phyloP scores from a whole-genome alignment of 805 yeast species.

The Sugiyamaella lignohabitans region DNA sequence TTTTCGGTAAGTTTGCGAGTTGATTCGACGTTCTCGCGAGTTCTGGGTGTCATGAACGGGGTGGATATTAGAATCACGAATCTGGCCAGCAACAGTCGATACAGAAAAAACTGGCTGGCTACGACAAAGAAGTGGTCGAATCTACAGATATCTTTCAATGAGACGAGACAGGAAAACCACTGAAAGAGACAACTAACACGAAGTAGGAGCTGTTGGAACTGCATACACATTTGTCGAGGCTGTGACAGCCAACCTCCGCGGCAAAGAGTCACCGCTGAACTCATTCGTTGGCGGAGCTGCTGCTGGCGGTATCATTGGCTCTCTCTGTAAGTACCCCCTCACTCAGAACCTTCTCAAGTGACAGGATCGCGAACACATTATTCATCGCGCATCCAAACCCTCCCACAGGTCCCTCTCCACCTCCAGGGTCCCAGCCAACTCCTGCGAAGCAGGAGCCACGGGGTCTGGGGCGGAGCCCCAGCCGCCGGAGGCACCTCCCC shows the following conservation, averaged over 20 bases:
- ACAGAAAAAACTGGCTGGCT: too few relatives aligned
- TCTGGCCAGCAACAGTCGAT: too few relatives aligned
- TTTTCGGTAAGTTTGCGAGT: conserved; percentile 11
- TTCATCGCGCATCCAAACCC: not conserved
- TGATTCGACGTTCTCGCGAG: not conserved
- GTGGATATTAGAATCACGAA: too few relatives aligned
- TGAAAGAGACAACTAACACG: conserved; percentile 5
- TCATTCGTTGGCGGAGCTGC: conserved; percentile 44
- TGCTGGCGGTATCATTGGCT: conserved; percentile 41
- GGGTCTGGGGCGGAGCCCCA: not conserved
- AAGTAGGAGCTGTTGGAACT: conserved; percentile 43
- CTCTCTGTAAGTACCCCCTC: conserved; percentile 27
- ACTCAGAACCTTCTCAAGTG: too few relatives aligned
- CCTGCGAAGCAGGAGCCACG: not conserved
- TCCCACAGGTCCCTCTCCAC: too few relatives aligned
- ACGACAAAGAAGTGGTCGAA: too few relatives aligned
- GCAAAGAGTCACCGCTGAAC: conserved; percentile 57
- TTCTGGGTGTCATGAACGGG: not conserved
- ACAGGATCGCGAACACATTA: not conserved
- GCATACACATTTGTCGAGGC: conserved; percentile 39
- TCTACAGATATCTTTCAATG: too few relatives aligned
- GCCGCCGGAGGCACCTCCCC: not conserved
- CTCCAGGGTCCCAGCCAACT: not conserved
- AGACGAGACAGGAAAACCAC: not conserved
- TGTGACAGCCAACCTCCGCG: conserved; percentile 52